Conservation (phyloP, 176 grass and related monocot species). For the Carex pumila region DNA sequence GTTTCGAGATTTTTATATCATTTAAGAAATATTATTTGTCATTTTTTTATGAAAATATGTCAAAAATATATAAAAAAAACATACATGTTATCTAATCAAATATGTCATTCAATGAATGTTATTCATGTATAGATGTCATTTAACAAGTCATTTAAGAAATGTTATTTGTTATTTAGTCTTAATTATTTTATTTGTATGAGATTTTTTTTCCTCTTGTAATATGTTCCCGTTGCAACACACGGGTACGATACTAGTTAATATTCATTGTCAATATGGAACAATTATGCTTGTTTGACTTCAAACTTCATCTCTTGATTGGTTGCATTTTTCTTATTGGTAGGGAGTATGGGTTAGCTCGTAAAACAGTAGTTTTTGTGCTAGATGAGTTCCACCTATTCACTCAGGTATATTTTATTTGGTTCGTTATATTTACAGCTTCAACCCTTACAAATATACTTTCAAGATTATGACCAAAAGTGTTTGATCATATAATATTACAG, state of each 20-base stretch:
- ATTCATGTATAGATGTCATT: too few relatives aligned
- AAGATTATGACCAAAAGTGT: background rate
- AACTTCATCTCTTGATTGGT: constrained; percentile 3
- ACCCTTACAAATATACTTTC: background rate
- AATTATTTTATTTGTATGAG: too few relatives aligned
- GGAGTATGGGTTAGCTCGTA: constrained; percentile 88
- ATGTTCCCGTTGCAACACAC: too few relatives aligned
- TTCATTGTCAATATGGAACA: background rate
- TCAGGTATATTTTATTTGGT: constrained; percentile 47
- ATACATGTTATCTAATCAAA: too few relatives aligned
- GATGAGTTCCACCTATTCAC: constrained; percentile 96
- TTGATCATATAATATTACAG: constrained; percentile 34
- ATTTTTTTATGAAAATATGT: too few relatives aligned
- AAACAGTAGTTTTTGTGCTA: constrained; percentile 65
- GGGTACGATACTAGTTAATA: background rate
- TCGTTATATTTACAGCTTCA: constrained; percentile 16
- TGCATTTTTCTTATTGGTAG: constrained; percentile 39
- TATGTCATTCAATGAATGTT: too few relatives aligned
- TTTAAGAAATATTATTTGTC: too few relatives aligned
- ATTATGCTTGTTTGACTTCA: background rate
- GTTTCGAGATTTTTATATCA: too few relatives aligned
- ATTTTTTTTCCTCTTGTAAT: too few relatives aligned
- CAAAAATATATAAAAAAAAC: too few relatives aligned
- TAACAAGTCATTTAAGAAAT: too few relatives aligned
- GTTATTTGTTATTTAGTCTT: too few relatives aligned